Evolutionary conservation across 2,329 filamentous ascomycete species (phyloP).

Genomic region (Pestalotiopsis sp.): DNA sequence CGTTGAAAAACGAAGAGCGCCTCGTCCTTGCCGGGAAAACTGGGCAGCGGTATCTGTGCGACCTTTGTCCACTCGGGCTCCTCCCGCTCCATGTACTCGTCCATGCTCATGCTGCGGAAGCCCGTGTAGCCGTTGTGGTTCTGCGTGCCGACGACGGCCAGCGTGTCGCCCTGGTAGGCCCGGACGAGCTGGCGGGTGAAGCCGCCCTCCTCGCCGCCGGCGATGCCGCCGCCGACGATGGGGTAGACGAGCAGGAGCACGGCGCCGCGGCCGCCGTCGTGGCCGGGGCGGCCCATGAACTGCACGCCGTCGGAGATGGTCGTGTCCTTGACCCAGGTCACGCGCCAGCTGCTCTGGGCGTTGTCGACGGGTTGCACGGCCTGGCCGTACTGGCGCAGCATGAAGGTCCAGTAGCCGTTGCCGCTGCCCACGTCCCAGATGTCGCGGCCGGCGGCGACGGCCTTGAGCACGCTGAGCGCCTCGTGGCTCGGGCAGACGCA

Average conservation of each 20-base stretch:
- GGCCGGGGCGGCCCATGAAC: conserved; percentile 51
- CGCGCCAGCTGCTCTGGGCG: conserved; percentile 68
- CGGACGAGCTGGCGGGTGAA: conserved; percentile 67
- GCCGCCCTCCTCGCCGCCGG: conserved; percentile 63
- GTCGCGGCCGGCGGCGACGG: conserved; percentile 53
- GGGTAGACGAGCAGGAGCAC: conserved; percentile 75
- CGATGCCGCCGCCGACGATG: conserved; percentile 65
- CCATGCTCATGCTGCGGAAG: conserved; percentile 65
- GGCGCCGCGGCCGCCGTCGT: conserved; percentile 52
- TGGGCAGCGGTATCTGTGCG: conserved; percentile 69
- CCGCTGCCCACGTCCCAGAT: conserved; percentile 72
- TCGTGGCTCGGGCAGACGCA: conserved; percentile 73
- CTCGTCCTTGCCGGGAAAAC: conserved; percentile 78
- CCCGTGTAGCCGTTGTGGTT: conserved; percentile 76
- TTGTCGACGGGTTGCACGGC: conserved; percentile 66
- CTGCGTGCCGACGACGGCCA: conserved; percentile 76
- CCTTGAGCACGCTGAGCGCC: conserved; percentile 60
- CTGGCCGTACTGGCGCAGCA: conserved; percentile 64
- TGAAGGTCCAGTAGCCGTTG: conserved; percentile 76
- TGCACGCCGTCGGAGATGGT: conserved; percentile 60
- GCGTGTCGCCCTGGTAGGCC: conserved; percentile 63
- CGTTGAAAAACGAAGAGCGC: conserved; percentile 69
- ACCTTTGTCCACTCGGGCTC: conserved; percentile 60
- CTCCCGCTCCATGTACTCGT: conserved; percentile 65
- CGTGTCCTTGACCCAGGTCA: conserved; percentile 70